Evolutionary conservation across 345 rosid species (phyloP).

Genomic region (Salix brachista): DNA sequence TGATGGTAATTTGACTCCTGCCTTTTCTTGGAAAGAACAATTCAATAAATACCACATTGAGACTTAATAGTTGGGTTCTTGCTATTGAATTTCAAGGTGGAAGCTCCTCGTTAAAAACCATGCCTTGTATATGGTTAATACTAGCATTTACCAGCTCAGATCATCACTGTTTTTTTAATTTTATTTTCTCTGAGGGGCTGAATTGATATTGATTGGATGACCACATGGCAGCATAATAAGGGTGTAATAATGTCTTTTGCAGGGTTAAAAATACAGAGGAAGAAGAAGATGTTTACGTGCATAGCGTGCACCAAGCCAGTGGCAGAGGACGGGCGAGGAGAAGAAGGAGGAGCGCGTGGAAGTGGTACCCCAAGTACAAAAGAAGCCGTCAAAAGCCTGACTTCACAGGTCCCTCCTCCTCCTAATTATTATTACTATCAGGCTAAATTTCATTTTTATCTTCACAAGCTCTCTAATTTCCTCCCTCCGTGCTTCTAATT

Average conservation of each 20-base stretch:
- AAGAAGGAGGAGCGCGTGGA: slow-evolving; percentile 73
- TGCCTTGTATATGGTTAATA: too few species aligned
- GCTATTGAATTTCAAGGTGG: too few species aligned
- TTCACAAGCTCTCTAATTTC: neutral
- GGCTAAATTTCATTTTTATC: neutral
- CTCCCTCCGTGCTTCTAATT: neutral
- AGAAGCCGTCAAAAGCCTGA: slow-evolving; percentile 99
- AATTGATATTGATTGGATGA: neutral
- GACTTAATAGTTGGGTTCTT: too few species aligned
- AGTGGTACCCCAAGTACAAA: slow-evolving; percentile 69
- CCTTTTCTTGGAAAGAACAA: too few species aligned
- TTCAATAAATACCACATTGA: too few species aligned
- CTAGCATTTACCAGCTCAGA: too few species aligned
- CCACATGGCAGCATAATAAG: neutral
- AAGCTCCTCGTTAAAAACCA: too few species aligned
- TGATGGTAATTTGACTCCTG: neutral
- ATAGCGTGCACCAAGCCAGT: slow-evolving; percentile 87
- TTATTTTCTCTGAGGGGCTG: neutral
- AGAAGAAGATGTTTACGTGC: slow-evolving; percentile 72
- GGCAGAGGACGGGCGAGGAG: slow-evolving; percentile 75
- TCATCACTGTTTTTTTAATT: too few species aligned
- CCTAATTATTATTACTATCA: neutral
- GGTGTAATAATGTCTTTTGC: neutral
- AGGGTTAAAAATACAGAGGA: neutral
- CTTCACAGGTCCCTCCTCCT: slow-evolving; percentile 62